Conservation (phyloP, 768 basidiomycete species). For the Boletus rubroflammeus region DNA sequence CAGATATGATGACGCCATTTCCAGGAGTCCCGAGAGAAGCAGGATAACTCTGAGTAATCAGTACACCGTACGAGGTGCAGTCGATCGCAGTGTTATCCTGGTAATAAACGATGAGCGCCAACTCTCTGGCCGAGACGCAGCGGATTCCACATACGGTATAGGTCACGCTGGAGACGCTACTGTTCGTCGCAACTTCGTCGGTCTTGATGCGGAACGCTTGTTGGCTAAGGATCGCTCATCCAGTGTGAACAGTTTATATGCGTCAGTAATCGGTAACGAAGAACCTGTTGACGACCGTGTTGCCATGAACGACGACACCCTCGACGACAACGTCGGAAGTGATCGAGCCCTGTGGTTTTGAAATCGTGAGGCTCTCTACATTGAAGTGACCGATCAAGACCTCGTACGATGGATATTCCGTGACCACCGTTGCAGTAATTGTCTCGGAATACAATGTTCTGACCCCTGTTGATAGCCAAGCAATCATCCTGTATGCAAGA, state of each 20-base stretch:
- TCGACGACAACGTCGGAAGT: conserved; percentile 44
- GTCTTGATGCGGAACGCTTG: conserved; percentile 62
- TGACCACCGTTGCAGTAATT: conserved; percentile 59
- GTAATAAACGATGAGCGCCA: background rate
- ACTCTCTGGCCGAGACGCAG: background rate
- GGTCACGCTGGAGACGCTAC: conserved; percentile 47
- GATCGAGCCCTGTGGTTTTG: conserved; percentile 46
- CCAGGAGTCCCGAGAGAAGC: conserved; percentile 52
- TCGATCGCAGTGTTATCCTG: conserved; percentile 53
- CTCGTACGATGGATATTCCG: conserved; percentile 51
- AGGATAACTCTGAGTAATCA: conserved; percentile 64
- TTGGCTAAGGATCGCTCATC: conserved; percentile 31
- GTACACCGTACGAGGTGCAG: conserved; percentile 47
- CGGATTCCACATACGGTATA: conserved; percentile 36
- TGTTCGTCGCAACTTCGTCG: conserved; percentile 40
- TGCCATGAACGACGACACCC: conserved; percentile 47
- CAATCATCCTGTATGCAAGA: conserved; percentile 49
- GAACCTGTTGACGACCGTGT: conserved; percentile 43
- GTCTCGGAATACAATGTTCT: conserved; percentile 45
- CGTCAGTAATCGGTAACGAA: background rate
- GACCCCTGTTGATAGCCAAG: conserved; percentile 46
- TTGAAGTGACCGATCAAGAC: background rate
- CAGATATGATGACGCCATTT: conserved; percentile 49
- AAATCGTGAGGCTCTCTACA: background rate
- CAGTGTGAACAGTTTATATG: background rate